A percentile compares a stretch with the other conserved stretches of the same genome.
Evolutionary conservation across 1,139 yeast species (phyloP).

Genomic region (Zygoascus hellenicus): DNA sequence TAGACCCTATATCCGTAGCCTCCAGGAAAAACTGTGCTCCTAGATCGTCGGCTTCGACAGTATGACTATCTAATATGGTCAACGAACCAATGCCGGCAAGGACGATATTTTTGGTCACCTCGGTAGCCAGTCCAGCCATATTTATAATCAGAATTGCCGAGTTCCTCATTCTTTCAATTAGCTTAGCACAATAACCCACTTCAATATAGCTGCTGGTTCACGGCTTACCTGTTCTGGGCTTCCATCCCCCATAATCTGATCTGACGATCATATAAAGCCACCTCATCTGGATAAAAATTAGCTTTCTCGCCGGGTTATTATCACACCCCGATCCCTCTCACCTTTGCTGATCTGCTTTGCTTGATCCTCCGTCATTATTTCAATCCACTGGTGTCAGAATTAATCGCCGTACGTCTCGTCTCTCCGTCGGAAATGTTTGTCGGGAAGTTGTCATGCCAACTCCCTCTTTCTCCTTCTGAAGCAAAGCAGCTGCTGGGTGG

Average conservation of each 20-base stretch:
- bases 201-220: background rate
- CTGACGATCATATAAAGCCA: constrained; percentile 91
- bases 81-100: constrained; percentile 83
- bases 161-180: constrained; percentile 49
- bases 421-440: too few species aligned
- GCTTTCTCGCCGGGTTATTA: background rate
- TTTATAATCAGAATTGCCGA: constrained; percentile 66
- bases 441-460: too few species aligned
- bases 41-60: constrained; percentile 57
- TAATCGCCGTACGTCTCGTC: too few species aligned
- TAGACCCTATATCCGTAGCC: constrained; percentile 34
- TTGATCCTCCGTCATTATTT: too few species aligned
- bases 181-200: background rate
- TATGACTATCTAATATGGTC: constrained; percentile 58
- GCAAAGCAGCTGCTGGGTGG: too few species aligned
- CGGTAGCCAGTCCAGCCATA: constrained; percentile 70
- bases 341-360: constrained; percentile 2
- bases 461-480: too few species aligned
- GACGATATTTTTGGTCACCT: constrained; percentile 75
- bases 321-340: background rate
- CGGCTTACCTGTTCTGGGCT: constrained; percentile 55
- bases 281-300: constrained; percentile 50
- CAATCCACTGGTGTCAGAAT: too few species aligned
- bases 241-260: constrained; percentile 95
- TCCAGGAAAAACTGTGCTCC: constrained; percentile 75